Conservation (phyloP, 345 rosid genomes). For the Eucalyptus regnans region DNA sequence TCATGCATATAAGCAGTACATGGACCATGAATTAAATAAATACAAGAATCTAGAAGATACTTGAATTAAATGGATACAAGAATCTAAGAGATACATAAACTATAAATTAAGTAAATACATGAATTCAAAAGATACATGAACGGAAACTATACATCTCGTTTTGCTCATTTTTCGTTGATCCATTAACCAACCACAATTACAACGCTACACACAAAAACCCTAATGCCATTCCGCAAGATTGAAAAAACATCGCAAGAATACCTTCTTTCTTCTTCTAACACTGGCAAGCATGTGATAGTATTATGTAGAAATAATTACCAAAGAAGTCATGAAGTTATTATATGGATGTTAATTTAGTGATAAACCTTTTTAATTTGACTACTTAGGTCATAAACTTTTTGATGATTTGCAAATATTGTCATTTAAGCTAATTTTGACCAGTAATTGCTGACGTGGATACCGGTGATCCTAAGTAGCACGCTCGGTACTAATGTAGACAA, state of each 20-base stretch:
- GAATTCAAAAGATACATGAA: no score
- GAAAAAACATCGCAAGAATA: background rate
- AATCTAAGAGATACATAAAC: no score
- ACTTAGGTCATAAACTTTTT: background rate
- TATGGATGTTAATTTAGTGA: accelerated
- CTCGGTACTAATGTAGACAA: accelerated
- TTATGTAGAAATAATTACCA: background rate
- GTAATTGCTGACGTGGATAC: accelerated
- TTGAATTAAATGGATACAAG: background rate
- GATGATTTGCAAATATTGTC: background rate
- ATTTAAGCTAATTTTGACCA: accelerated
- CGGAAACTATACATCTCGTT: no score
- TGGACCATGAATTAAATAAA: no score
- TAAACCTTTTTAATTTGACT: background rate
- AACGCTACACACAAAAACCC: background rate
- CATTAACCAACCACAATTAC: background rate
- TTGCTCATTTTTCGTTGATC: background rate
- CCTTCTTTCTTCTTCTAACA: background rate
- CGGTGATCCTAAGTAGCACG: accelerated
- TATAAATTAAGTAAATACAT: no score
- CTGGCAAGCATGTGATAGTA: background rate
- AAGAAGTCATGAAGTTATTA: background rate
- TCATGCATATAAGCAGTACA: background rate
- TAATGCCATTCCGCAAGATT: background rate
- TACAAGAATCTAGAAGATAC: background rate